Conservation (phyloP, 768 basidiomycete species). For the Termitomyces eurrhizus region DNA sequence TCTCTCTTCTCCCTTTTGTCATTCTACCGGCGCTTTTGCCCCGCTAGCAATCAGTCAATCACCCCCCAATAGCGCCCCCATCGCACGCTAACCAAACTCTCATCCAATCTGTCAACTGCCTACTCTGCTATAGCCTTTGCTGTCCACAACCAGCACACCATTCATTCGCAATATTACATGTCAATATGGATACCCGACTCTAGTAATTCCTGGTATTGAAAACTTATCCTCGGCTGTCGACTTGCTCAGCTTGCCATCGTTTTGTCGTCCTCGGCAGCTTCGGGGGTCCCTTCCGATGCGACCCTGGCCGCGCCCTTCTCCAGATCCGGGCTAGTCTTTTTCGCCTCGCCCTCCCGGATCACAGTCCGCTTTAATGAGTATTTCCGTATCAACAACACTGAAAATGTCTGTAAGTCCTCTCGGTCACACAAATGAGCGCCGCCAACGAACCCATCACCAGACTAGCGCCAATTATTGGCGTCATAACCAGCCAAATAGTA, state of each 20-base stretch:
- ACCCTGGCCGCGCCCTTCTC: constrained; percentile 16
- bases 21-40: not conserved
- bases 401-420: not conserved
- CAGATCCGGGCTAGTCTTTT: constrained; percentile 22
- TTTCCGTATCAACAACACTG: constrained; percentile 53
- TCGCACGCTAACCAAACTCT: too few species aligned
- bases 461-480: constrained; percentile 50
- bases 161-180: not conserved
- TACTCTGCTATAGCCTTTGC: not conserved
- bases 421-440: not conserved
- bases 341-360: constrained; percentile 34
- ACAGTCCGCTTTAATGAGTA: constrained; percentile 56
- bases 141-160: not conserved
- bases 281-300: constrained; percentile 6
- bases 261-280: constrained; percentile 23
- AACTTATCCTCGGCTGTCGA: constrained; percentile 20
- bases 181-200: not conserved
- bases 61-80: too few species aligned
- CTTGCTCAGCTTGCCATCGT: constrained; percentile 13
- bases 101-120: constrained; percentile 9
- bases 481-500: constrained; percentile 61
- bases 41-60: not conserved
- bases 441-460: constrained; percentile 44
- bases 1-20: not conserved
- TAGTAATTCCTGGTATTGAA: not conserved